Base-by-base conservation (phyloP, 176 grass and related monocot genomes). In the Paspalum vaginatum region DNA sequence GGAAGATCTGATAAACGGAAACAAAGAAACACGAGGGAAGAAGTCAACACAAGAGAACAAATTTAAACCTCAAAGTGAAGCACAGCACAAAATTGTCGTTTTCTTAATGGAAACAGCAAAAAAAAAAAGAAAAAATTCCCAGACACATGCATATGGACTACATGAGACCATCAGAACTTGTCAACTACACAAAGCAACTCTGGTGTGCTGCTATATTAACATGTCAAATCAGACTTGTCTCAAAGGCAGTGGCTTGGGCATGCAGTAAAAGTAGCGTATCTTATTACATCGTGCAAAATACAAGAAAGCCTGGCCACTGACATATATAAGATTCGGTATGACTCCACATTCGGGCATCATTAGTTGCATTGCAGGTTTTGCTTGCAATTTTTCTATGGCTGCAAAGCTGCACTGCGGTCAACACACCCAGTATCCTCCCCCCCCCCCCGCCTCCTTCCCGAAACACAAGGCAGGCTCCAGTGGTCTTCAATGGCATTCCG, bases 1-100 rank as follows among this genome's bases (percentile, higher is more conserved):
- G 96, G 71, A 81, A 98, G 84, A 74, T 85, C 96, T 98, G 50
- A 79, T 24, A 64, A 42, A 55, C 79, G 13, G 16, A 77, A 86
- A 81, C 13, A 81, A 17, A 56, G 37, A 64, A 64, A 57, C n/a
- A 85, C 58, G 40, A 49, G 54, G 13, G 26, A n/a, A 74, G 51
- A 68, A 52, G 37, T 60, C 14, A 68, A 65, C 7, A 49, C 10
- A 53, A 14, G 9, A 75, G 25, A 53, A 68, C 6, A 61, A 32
- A 84, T 13, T 40, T 10, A 72, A 11, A 7, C 4, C 18, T 41
- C 32, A 11, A 68, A 67, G 54, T 20, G 11, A 11, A 49, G 78
- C 21, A 50, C 3, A 20, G 32, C 47, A 38, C 20, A 11, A 80
- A 50, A 22, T 37, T 75, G 26, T 12, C 17, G 1, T 56, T 76